Evolutionary conservation across 129 eudicot genomes (phyloP), one percentile per base, ranked within the genome.

Genomic region (Oenanthe sinensis): DNA sequence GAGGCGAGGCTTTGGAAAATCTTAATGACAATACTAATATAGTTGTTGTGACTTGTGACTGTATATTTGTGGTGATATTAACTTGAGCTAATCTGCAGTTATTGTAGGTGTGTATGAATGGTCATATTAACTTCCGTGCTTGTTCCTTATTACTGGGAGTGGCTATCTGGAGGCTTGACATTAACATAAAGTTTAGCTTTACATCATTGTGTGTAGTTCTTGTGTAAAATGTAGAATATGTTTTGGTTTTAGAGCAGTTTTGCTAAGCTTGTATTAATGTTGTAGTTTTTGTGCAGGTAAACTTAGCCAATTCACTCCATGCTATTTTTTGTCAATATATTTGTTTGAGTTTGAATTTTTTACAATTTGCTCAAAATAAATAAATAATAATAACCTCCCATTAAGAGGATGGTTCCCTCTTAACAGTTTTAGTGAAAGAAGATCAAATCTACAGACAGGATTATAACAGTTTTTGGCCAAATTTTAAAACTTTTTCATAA

Each of bases 101-200:
- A 30, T 36, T 70, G 22, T 39, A 36, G 43, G 11, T 68, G 20
- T 68, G 46, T 17, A 13, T 69, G 43, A 12, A 33, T 36, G 45
- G 19, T 63, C 71, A 26, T 63, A 63, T 62, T 67, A 67, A 30
- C 72, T 30, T 67, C 20, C 28, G 39, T 26, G 22, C 42, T 30
- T 67, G 42, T 67, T 67, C 10, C 72, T 67, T 67, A 12, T 67
- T 0, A 28, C 15, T 65, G 1, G 39, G 20, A 65, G 71, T 65
- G 71, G 20, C 40, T 20, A 12, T 65, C 9, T 28, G 40, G 40
- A 28, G 22, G 15, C 22, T 67, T 28, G 42, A 30, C 58, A 49
- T 70, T 81, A 49, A 75, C 19, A 28, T 12, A 13, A 43, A 65
- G 55, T 75, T 52, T 43, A 72, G 78, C 55, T 60, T 78, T 60